Percentiles rank a stretch among this genome's conserved stretches.
Evolutionary conservation across 176 grass and related monocot species (phyloP).

Genomic region (Avena atlantica): DNA sequence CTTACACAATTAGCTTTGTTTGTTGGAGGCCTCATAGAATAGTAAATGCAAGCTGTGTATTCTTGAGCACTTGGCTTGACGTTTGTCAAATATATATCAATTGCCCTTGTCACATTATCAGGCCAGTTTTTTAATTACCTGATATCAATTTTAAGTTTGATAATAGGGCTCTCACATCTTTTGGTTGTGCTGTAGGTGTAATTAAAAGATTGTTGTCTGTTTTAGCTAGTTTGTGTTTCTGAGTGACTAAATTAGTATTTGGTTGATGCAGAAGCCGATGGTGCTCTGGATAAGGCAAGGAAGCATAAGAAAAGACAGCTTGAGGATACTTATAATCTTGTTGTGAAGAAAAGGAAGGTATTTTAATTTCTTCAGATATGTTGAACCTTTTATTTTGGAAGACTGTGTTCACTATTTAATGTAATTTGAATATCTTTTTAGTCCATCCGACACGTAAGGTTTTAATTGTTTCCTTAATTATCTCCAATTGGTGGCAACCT

Average conservation of each 20-base stretch:
- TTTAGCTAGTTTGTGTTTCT: not conserved
- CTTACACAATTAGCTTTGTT: conserved; percentile 6
- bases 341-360: conserved; percentile 97
- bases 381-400: conserved; percentile 4
- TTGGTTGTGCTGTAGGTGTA: not conserved
- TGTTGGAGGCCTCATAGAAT: not conserved
- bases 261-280: conserved; percentile 81
- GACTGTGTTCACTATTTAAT: not conserved
- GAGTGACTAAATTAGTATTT: conserved; percentile 34
- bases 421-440: conserved; percentile 14
- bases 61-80: not conserved
- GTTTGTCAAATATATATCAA: not conserved
- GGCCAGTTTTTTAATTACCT: not conserved
- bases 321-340: conserved; percentile 86
- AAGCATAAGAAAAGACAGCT: conserved; percentile 99
- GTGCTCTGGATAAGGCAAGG: conserved; percentile 97
- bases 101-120: not conserved
- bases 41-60: conserved; percentile 8
- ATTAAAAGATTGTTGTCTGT: not conserved
- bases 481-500: not conserved
- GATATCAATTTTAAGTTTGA: not conserved
- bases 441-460: not conserved
- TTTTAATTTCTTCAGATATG: conserved; percentile 34
- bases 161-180: conserved; percentile 1
- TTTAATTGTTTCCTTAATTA: conserved; percentile 7